Evolutionary conservation across 148 eudicot species (phyloP), one percentile per base, ranked within the genome.

Genomic region (Vaccinium vitisidaea): DNA sequence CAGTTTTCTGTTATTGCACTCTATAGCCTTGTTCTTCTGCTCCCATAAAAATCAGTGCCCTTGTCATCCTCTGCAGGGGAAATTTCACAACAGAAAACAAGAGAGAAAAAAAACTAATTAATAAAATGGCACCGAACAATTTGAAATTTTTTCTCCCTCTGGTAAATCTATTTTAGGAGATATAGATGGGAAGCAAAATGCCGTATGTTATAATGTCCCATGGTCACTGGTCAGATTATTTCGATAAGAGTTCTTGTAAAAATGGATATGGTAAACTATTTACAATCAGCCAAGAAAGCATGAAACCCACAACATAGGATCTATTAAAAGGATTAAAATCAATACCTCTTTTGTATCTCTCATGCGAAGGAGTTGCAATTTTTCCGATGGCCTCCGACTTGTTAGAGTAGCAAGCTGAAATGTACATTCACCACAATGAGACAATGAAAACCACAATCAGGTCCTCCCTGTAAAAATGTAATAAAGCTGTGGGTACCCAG

Each of bases 291-390:
- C 19, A 52, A 4, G 27, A 11, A 53, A 5, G 8, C 65, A 71
- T 48, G 54, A 8, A 50, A 12, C 63, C 16, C 2, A 5, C 59
- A 85, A 13, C 39, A 53, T 25, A 53, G 39, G 53, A 77, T 19
- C 23, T 30, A 65, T n/a, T 21, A 5, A 30, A 50, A 18, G 78
- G 58, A 67, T 48, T 43, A 21, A 54, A 56, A 86, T 70, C 50
- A 8, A 48, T 94, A 97, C 99, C 99, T 95, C 99, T 65, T 84
- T 88, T 74, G 98, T 91, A 85, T 97, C 98, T 91, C 92, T 92
- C 54, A 94, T 48, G 19, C 93, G 93, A 69, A 97, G 95, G 61
- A 94, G 92, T 49, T 97, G 92, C 82, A 95, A 80, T 89, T 94
- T 93, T 71, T 97, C 98, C 69, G 90, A 79, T 73, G 99, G 97